These are phyloP conservation scores for Lentinula edodes DNA, from an alignment of 768 basidiomycete genomes.

Conservation along the genomic window DNA sequence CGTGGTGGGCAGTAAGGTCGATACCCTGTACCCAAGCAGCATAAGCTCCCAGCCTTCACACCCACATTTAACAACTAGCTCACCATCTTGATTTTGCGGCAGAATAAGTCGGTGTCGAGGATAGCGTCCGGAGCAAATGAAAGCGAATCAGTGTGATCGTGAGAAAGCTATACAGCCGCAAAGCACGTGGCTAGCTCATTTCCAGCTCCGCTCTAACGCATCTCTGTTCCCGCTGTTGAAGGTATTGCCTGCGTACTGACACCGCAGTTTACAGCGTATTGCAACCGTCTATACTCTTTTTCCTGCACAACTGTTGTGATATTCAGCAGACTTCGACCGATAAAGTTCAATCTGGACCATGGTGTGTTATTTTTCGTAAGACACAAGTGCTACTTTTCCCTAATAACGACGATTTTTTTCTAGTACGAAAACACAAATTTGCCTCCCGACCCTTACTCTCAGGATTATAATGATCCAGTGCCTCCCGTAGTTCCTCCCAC, in stretches of 20 bases:
- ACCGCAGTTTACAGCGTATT: too few species aligned
- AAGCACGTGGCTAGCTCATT: slow-evolving; percentile 6
- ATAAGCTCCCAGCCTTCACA: not conserved
- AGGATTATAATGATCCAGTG: slow-evolving; percentile 59
- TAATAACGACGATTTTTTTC: slow-evolving; percentile 8
- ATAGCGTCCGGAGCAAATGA: not conserved
- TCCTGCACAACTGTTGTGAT: too few species aligned
- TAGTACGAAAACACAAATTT: slow-evolving; percentile 62
- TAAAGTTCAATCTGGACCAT: slow-evolving; percentile 34
- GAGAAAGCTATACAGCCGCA: slow-evolving; percentile 21
- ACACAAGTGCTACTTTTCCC: not conserved
- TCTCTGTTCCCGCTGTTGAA: not conserved
- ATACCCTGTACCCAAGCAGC: slow-evolving; percentile 64
- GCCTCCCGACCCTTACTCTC: slow-evolving; percentile 75
- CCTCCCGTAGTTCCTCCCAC: slow-evolving; percentile 46
- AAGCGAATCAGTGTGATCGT: not conserved
- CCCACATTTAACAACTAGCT: slow-evolving; percentile 41
- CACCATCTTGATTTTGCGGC: slow-evolving; percentile 75
- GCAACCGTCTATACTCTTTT: too few species aligned
- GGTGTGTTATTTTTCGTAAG: slow-evolving; percentile 36
- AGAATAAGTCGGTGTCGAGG: not conserved
- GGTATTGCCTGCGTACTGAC: too few species aligned
- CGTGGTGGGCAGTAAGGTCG: slow-evolving; percentile 94
- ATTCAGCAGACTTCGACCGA: too few species aligned
- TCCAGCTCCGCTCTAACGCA: slow-evolving; percentile 32